Conservation (phyloP, 1,284 basidiomycete species). For the Trametes versicolor region DNA sequence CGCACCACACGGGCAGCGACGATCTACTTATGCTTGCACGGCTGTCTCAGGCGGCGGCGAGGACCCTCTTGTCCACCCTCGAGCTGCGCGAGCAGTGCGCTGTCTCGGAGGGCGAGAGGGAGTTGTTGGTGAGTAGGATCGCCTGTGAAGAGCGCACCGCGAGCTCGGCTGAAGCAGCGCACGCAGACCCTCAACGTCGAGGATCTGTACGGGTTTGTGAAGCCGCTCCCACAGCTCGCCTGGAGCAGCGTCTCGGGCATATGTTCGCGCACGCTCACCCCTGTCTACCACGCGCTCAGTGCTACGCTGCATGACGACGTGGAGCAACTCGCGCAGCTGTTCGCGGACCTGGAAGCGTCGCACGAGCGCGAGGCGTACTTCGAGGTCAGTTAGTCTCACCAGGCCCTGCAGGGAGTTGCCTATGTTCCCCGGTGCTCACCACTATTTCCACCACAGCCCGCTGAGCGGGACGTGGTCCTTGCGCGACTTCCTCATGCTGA, state of each 20-base stretch:
- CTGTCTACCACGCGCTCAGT: conserved; percentile 39
- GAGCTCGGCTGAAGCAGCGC: not conserved
- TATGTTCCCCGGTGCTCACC: not conserved
- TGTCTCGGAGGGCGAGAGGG: conserved; percentile 15
- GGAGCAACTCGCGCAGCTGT: conserved; percentile 40
- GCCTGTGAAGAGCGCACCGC: not conserved
- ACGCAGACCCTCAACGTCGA: conserved; percentile 42
- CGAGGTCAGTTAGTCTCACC: conserved; percentile 26
- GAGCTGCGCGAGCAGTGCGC: conserved; percentile 26
- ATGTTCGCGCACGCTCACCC: conserved; percentile 42
- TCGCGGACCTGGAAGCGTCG: conserved; percentile 39
- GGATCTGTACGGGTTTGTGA: conserved; percentile 37
- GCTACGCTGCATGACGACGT: conserved; percentile 41
- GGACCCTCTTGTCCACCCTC: conserved; percentile 27
- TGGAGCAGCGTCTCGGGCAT: conserved; percentile 41
- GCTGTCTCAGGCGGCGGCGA: conserved; percentile 29
- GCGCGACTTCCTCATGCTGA: conserved; percentile 21
- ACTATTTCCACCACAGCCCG: conserved; percentile 17
- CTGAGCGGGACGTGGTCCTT: conserved; percentile 29
- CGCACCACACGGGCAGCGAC: conserved; percentile 1
- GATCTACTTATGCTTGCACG: conserved; percentile 26
- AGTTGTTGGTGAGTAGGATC: conserved; percentile 24
- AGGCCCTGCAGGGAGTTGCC: not conserved
- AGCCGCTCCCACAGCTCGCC: conserved; percentile 38
- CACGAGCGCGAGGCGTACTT: conserved; percentile 24